phyloP scores from a whole-genome alignment of 108 stramenopile genomes.

The Cylindrotheca closterium region DNA sequence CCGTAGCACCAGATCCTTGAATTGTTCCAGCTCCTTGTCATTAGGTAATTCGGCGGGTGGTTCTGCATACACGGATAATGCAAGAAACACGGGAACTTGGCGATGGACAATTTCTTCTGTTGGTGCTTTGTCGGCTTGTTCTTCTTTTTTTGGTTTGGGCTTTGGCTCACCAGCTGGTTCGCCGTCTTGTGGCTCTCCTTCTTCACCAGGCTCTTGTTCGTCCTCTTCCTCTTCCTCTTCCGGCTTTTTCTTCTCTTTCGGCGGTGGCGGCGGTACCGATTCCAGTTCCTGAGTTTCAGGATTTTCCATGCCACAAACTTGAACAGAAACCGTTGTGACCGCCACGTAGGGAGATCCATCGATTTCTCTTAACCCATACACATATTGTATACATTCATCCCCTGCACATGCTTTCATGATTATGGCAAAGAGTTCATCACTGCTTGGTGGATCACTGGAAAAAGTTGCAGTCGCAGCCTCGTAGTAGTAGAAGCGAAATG shows the following conservation, averaged over 20 bases:
- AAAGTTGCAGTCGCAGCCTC: conserved; percentile 10
- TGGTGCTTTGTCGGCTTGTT: too few relatives aligned
- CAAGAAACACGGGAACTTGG: conserved; percentile 21
- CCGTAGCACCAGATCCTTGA: conserved; percentile 23
- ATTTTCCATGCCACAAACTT: conserved; percentile 19
- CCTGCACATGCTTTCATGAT: conserved; percentile 18
- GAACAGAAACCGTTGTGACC: conserved; percentile 20
- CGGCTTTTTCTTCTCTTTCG: conserved; percentile 2
- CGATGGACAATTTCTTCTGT: conserved; percentile 1
- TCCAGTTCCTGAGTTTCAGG: conserved; percentile 13
- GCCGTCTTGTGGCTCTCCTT: background rate
- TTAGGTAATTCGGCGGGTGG: conserved; percentile 19
- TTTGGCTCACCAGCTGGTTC: too few relatives aligned
- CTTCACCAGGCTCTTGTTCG: conserved; percentile 4
- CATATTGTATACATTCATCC: conserved; percentile 9
- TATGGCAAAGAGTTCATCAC: conserved; percentile 16
- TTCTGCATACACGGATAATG: conserved; percentile 4
- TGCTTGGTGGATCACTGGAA: conserved; percentile 18
- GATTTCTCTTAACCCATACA: conserved; percentile 14
- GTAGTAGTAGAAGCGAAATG: conserved; percentile 14
- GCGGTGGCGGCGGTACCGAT: too few relatives aligned
- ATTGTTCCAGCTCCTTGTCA: conserved; percentile 8
- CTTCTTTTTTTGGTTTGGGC: too few relatives aligned
- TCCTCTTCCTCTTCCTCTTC: conserved; percentile 6
- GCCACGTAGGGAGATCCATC: conserved; percentile 12